phyloP scores from a whole-genome alignment of 2,329 filamentous ascomycete species.

The Chrysoporthe deuterocubensis region DNA sequence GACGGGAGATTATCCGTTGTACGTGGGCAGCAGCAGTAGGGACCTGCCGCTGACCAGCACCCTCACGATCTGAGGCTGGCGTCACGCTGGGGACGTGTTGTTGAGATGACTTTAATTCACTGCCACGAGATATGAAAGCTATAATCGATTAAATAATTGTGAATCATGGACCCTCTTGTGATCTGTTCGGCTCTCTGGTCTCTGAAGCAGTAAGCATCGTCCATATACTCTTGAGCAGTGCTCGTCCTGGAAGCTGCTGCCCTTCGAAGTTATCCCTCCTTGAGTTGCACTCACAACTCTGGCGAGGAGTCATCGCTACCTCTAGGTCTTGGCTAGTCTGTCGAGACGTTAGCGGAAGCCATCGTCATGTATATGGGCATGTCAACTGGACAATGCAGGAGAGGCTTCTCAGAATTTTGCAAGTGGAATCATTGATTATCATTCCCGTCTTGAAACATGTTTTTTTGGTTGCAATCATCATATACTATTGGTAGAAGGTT shows the following conservation, averaged over 20 bases:
- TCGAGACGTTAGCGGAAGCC: not conserved
- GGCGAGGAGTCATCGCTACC: too few relatives aligned
- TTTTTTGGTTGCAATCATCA: slow-evolving; percentile 34
- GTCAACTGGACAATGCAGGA: not conserved
- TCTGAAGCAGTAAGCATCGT: too few relatives aligned
- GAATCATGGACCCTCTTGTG: not conserved
- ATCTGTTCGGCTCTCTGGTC: too few relatives aligned
- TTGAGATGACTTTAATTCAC: not conserved
- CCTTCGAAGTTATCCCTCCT: not conserved
- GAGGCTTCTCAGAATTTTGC: slow-evolving; percentile 25
- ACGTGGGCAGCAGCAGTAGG: slow-evolving; percentile 49
- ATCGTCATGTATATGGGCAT: not conserved
- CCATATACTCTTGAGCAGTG: not conserved
- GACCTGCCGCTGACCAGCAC: slow-evolving; percentile 56
- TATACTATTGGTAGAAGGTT: slow-evolving; percentile 8
- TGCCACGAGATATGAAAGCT: not conserved
- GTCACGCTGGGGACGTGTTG: not conserved
- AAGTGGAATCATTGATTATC: slow-evolving; percentile 41
- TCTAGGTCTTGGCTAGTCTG: not conserved
- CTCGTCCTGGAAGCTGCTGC: not conserved
- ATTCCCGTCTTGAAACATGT: slow-evolving; percentile 48
- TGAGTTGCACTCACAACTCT: not conserved
- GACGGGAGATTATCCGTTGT: slow-evolving; percentile 45
- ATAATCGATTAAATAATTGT: not conserved
- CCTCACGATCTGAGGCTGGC: slow-evolving; percentile 20